Evolutionary conservation across 176 grass and related monocot genomes (phyloP), one percentile per base, ranked within the genome.

Genomic region (Carex littledalei): DNA sequence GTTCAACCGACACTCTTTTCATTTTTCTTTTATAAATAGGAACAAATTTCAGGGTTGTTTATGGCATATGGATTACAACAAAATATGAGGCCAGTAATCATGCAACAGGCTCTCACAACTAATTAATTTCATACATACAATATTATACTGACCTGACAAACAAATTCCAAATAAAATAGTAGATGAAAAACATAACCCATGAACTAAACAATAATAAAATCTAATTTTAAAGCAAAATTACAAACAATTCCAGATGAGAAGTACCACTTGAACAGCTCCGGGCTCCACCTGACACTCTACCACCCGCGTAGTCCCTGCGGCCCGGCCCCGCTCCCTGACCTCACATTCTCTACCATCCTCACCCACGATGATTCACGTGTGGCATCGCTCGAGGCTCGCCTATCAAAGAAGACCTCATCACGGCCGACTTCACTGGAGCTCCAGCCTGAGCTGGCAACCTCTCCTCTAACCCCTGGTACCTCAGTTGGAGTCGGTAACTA

Each of bases 401-500:
- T 94, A 22, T 80, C 86, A 54, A 85, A 83, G 50, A 86, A 59
- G 6, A 1, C 35, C 5, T 26, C 77, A 16, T 79, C 87, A 20
- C 87, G 80, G 3, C 86, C 77, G 20, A 90, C 87, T 4, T 90
- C 89, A 39, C 78, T 93, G 34, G 74, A 85, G 52, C 13, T 82
- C 50, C 3, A 18, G 2, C 41, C 87, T 10, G 6, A 63, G 18
- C n/a, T 73, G 13, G 31, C 17, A 1, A 56, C 79, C 22, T 55
- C 88, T 61, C 94, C 94, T 11, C 90, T 97, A 7, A 82, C 32
- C 7, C 85, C 94, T 1, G 94, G 94, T 74, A 50, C 63, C 31
- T 97, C 94, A 18, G 7, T 94, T 0, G 92, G 88, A 66, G 92
- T 92, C n/a, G 94, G 94, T 9, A 97, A 97, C 87, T 97, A 97